Base-by-base conservation (phyloP, 2,329 filamentous ascomycete species). In the Hypoxylon sp. region DNA sequence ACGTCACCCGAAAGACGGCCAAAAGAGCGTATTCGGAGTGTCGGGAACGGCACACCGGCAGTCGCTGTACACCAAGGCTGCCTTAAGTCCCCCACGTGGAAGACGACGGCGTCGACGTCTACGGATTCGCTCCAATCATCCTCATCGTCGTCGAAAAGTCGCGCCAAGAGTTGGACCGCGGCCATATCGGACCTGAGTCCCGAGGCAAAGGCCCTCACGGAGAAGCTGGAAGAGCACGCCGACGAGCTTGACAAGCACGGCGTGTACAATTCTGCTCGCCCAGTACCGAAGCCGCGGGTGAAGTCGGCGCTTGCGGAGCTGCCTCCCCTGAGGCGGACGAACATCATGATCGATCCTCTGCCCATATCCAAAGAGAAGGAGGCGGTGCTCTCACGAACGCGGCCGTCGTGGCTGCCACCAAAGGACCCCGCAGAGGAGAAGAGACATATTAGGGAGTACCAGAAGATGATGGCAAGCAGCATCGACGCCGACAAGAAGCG, bases 361-460 rank as follows among this genome's bases (percentile, higher is more conserved):
- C 91, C 91, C 13, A 86, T 93, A 23, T 94, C 90, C 41, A 92
- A 91, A 73, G 91, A 95, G 75, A 95, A 95, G 72, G 90, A 94
- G 69, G 90, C 90, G 2, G 90, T 93, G 1, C 79, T 95, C 18
- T 92, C 89, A 20, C 83, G 91, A 15, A 95, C 91, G 1, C 82
- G 91, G 31, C 91, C 91, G 0, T 92, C 89, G 1, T 95, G 91
- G 91, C 79, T 95, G 2, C 91, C 91, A 0, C 91, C 91, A 1
- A 95, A 95, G 75, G 88, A 95, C 64, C 93, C 92, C 1, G 90
- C 90, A 50, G 95, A 99, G 74, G 95, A 99, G 77, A 90, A 86
- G 72, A 88, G 88, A 65, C 95, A 99, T 74, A 73, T 99, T 64
- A 92, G 85, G 69, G 87, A 95, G 72, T 95, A 93, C 71, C 88